A percentile compares a stretch with the other conserved stretches of the same genome.
Evolutionary conservation across 208 protist species (phyloP).

Genomic region (Naegleria fowleri): DNA sequence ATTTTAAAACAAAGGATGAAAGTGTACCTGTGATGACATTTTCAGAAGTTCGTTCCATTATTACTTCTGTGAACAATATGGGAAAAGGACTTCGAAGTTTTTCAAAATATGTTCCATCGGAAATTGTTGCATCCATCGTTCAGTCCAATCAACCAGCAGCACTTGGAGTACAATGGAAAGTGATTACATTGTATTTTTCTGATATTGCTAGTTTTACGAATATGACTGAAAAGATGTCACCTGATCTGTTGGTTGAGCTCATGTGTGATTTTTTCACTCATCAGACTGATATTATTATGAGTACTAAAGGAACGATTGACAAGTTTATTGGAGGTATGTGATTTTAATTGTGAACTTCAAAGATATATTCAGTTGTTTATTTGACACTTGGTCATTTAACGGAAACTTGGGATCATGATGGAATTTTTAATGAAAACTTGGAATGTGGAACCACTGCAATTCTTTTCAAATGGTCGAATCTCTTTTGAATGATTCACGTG

Average conservation of each 20-base stretch:
- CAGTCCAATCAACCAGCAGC: neutral
- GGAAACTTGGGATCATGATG: too few relatives aligned
- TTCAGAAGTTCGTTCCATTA: neutral
- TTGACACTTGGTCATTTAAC: too few relatives aligned
- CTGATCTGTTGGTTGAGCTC: neutral
- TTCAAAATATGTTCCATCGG: neutral
- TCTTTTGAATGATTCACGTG: too few relatives aligned
- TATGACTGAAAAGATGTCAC: slow-evolving; percentile 8
- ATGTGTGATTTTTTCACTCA: neutral
- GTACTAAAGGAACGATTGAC: neutral
- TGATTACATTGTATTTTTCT: neutral
- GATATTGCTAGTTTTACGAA: slow-evolving; percentile 24
- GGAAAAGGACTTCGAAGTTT: neutral
- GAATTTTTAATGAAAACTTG: too few relatives aligned
- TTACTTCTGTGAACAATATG: neutral
- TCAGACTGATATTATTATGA: neutral
- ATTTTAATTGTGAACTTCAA: too few relatives aligned
- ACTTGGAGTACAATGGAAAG: neutral
- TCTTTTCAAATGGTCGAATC: too few relatives aligned
- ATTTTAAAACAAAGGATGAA: neutral
- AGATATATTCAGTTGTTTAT: too few relatives aligned
- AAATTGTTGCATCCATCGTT: neutral
- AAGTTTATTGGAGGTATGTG: slow-evolving; percentile 22
- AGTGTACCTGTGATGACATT: neutral
- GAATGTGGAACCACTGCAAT: too few relatives aligned